A percentile compares a stretch with the other conserved stretches of the same genome.
Evolutionary conservation across 2,329 filamentous ascomycete species (phyloP).

Genomic region (Exophiala oligosperma): DNA sequence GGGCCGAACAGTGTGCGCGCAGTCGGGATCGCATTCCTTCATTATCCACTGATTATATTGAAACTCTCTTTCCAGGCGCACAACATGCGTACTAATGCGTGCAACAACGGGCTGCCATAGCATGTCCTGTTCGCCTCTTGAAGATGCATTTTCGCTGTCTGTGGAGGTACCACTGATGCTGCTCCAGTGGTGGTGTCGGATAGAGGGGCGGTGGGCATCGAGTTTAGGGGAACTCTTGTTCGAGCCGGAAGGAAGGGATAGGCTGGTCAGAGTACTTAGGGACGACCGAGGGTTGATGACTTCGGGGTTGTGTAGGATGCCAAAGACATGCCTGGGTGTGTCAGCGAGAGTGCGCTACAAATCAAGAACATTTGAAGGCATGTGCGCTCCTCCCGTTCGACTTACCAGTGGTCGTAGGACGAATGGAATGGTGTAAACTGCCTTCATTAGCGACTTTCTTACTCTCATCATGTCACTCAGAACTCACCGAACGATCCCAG

Average conservation of each 20-base stretch:
- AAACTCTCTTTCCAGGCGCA: slow-evolving; percentile 84
- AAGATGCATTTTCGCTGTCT: slow-evolving; percentile 45
- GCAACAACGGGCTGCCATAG: slow-evolving; percentile 69
- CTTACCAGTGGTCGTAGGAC: slow-evolving; percentile 82
- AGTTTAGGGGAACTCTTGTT: slow-evolving; percentile 44
- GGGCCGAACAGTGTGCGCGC: slow-evolving; percentile 75
- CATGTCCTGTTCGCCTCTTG: slow-evolving; percentile 39
- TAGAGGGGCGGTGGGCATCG: slow-evolving; percentile 38
- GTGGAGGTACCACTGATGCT: slow-evolving; percentile 51
- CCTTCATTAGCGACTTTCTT: not conserved
- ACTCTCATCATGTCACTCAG: slow-evolving; percentile 5
- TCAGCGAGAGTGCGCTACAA: too few species aligned
- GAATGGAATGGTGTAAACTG: slow-evolving; percentile 45
- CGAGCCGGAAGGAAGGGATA: slow-evolving; percentile 45
- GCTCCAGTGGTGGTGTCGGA: slow-evolving; percentile 48
- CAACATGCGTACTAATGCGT: slow-evolving; percentile 75
- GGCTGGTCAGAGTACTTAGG: slow-evolving; percentile 37
- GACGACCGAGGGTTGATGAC: slow-evolving; percentile 48
- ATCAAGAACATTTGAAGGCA: too few species aligned
- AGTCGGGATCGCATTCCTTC: slow-evolving; percentile 68
- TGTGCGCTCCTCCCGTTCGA: slow-evolving; percentile 5
- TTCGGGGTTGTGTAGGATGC: slow-evolving; percentile 57
- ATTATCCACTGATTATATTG: slow-evolving; percentile 76
- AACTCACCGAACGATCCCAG: slow-evolving; percentile 65
- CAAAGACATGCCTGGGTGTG: slow-evolving; percentile 56